Evolutionary conservation across 805 yeast species (phyloP).

Genomic region (Wickerhamiella kazuoi): DNA sequence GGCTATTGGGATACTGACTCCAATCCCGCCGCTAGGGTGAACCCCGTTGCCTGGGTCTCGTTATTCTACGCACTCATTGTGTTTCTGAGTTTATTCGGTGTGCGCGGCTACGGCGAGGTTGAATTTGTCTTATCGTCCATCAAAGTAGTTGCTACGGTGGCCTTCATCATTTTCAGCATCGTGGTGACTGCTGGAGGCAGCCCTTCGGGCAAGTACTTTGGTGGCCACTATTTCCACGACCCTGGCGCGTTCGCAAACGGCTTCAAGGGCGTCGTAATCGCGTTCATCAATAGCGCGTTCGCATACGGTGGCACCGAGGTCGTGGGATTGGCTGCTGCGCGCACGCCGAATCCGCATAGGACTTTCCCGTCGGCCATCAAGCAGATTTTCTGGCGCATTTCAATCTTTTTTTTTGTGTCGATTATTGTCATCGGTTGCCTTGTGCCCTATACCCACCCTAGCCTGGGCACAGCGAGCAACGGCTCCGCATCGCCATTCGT

Average conservation of each 20-base stretch:
- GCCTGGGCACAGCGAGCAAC: slow-evolving; percentile 29
- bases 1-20: slow-evolving; percentile 32
- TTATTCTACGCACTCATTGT: slow-evolving; percentile 33
- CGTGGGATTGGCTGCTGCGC: slow-evolving; percentile 59
- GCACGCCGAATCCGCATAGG: slow-evolving; percentile 49
- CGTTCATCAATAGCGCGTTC: slow-evolving; percentile 40
- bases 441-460: slow-evolving; percentile 41
- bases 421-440: slow-evolving; percentile 50
- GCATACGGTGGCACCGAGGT: slow-evolving; percentile 56
- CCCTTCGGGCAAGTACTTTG: slow-evolving; percentile 36
- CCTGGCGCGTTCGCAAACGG: slow-evolving; percentile 48
- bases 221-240: slow-evolving; percentile 39
- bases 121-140: slow-evolving; percentile 38
- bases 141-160: slow-evolving; percentile 37
- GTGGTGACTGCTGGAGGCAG: slow-evolving; percentile 42
- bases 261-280: slow-evolving; percentile 48
- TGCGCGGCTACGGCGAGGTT: slow-evolving; percentile 40
- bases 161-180: slow-evolving; percentile 40
- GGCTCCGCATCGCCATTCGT: slow-evolving; percentile 67
- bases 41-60: slow-evolving; percentile 33
- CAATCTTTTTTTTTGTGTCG: slow-evolving; percentile 43
- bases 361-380: slow-evolving; percentile 56
- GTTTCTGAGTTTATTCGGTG: slow-evolving; percentile 33
- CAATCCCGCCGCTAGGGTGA: slow-evolving; percentile 45
- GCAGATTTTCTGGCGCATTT: slow-evolving; percentile 51